Evolutionary conservation across 371 early-diverging fungal species (phyloP), one percentile per base, ranked within the genome.

Genomic region (Capniomyces stellatus): DNA sequence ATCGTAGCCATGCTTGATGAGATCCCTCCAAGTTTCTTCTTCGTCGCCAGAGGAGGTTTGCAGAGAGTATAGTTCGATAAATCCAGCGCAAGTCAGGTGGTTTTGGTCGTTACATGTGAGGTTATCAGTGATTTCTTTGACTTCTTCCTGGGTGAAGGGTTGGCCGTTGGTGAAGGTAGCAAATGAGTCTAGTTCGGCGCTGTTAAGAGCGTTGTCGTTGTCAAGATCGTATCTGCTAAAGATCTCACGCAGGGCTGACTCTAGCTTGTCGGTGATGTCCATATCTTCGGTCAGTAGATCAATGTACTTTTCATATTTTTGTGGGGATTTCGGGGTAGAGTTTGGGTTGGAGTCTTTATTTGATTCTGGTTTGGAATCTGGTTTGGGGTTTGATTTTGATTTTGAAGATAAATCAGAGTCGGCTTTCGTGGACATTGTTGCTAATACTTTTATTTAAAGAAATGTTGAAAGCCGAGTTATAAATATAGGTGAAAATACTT

Each of bases 11-110:
- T 74, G 74, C 48, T 61, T 71, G 22, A 59, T 56, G 42, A 78
- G 58, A 52, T 78, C 78, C 48, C 64, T 69, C 74, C 76, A 75
- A 18, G 78, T 78, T 59, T 78, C 78, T 3, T 66, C 61, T 28
- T 66, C 67, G 23, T 73, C 71, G 42, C 76, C 78, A 1, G 64
- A 55, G 21, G 64, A 58, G 0, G 75, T 72, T 55, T 78, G 78
- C 50, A 76, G 55, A 43, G 70, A 67, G 60, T 76, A 76, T 61
- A 78, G 67, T 57, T 78, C 74, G 28, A 76, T 6, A 55, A 78
- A 78, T 4, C 79, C 79, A 15, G 58, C 57, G 15, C 58, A 56
- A 6, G 73, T 67, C 40, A 78, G 56, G 6, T 57, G 25, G 2
- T 58, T 58, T 2, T 58, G 47, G 0, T 59, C 51, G 28, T 55